Conservation (phyloP, 306 rosid genomes). For the Cicer cuneatum region DNA sequence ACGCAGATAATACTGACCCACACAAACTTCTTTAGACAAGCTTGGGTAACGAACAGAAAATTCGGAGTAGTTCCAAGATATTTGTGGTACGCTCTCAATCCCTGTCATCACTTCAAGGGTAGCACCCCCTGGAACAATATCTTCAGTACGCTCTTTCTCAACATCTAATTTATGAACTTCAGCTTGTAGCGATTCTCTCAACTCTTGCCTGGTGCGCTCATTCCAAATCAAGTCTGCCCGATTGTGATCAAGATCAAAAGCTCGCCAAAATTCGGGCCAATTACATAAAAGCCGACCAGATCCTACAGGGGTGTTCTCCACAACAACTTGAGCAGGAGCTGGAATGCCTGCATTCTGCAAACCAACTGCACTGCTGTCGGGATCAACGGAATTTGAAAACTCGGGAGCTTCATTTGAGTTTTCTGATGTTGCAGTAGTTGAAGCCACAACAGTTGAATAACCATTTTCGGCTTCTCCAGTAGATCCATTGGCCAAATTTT, state of each 20-base stretch:
- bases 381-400: constrained; percentile 58
- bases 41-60: constrained; percentile 90
- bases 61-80: constrained; percentile 98
- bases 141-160: constrained; percentile 98
- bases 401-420: constrained; percentile 55
- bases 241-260: constrained; percentile 97
- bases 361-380: constrained; percentile 57
- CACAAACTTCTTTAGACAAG: constrained; percentile 98
- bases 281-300: constrained; percentile 94
- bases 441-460: constrained; percentile 51
- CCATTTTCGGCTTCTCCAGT: constrained; percentile 58
- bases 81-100: constrained; percentile 74
- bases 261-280: constrained; percentile 99
- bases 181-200: constrained; percentile 92
- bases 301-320: constrained; percentile 96
- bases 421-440: constrained; percentile 55
- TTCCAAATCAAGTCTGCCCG: constrained; percentile 99
- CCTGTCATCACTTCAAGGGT: constrained; percentile 62
- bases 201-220: constrained; percentile 97
- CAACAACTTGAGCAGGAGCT: constrained; percentile 99
- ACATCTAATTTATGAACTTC: constrained; percentile 98
- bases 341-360: constrained; percentile 76
- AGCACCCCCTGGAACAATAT: constrained; percentile 87
- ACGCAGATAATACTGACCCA: constrained; percentile 97
- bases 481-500: constrained; percentile 59